Evolutionary conservation across 805 yeast species (phyloP).

Genomic region (Metschnikowia colocasiae): DNA sequence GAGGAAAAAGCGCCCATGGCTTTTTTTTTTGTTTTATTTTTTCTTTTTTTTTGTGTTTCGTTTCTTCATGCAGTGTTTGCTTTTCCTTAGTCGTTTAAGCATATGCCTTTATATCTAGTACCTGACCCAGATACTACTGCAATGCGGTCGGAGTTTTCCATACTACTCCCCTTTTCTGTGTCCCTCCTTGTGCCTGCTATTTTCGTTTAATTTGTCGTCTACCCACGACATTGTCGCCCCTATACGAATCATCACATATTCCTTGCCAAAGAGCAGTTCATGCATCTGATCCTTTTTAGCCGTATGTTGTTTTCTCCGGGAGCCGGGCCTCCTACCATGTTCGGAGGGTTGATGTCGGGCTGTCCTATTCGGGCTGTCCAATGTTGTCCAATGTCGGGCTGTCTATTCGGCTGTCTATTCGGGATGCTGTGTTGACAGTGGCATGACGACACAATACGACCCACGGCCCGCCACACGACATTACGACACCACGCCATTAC

Average conservation of each 20-base stretch:
- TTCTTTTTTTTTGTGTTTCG: background rate
- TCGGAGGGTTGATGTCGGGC: background rate
- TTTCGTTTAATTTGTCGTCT: background rate
- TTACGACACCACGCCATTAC: too few species aligned
- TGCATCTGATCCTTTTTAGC: background rate
- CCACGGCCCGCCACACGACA: too few species aligned
- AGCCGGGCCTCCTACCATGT: background rate
- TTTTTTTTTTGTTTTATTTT: background rate
- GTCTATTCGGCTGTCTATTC: too few species aligned
- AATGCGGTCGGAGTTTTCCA: slow-evolving; percentile 2
- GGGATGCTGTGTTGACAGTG: too few species aligned
- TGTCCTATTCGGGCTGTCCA: background rate
- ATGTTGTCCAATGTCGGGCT: background rate
- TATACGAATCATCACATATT: background rate
- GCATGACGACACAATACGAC: too few species aligned
- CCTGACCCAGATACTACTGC: slow-evolving; percentile 1
- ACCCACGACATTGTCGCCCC: background rate
- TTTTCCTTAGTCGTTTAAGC: slow-evolving; percentile 5
- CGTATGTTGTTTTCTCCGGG: background rate
- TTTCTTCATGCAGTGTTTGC: slow-evolving; percentile 5
- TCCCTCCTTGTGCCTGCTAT: background rate
- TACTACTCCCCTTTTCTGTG: background rate
- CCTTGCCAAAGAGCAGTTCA: slow-evolving; percentile 4
- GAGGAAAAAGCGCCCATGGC: slow-evolving; percentile 3
- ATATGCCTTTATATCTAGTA: slow-evolving; percentile 5